Conservation (phyloP, 805 yeast genomes). For the Metschnikowia similis region DNA sequence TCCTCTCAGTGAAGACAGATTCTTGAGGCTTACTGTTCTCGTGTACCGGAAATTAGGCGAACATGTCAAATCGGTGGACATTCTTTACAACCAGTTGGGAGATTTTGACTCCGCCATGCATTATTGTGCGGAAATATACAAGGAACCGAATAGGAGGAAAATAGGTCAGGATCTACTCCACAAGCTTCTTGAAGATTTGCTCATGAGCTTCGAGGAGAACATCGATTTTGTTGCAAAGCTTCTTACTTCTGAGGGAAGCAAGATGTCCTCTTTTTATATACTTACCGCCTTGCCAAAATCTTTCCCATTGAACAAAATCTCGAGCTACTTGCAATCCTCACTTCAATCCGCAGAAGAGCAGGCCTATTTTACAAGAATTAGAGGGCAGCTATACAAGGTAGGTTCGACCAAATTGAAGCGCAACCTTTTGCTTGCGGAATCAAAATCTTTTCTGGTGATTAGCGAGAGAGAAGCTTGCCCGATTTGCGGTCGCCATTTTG, state of each 20-base stretch:
- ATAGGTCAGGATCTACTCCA: constrained; percentile 46
- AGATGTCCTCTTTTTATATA: constrained; percentile 43
- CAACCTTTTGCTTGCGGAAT: constrained; percentile 35
- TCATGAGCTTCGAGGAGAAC: constrained; percentile 36
- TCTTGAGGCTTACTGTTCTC: constrained; percentile 47
- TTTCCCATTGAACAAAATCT: constrained; percentile 43
- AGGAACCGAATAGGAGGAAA: constrained; percentile 25
- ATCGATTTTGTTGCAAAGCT: constrained; percentile 38
- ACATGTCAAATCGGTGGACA: constrained; percentile 59
- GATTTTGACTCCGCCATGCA: constrained; percentile 56
- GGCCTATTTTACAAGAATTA: constrained; percentile 38
- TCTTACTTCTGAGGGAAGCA: constrained; percentile 41
- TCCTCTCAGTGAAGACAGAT: constrained; percentile 29
- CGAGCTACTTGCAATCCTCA: constrained; percentile 41
- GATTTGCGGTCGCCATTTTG: constrained; percentile 55
- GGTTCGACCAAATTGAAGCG: constrained; percentile 47
- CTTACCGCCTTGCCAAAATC: constrained; percentile 49
- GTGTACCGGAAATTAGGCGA: constrained; percentile 57
- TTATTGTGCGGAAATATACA: constrained; percentile 53
- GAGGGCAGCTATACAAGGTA: constrained; percentile 50
- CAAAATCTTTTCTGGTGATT: constrained; percentile 35
- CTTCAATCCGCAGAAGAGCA: constrained; percentile 38
- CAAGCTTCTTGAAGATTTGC: constrained; percentile 44
- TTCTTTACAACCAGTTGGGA: constrained; percentile 53
- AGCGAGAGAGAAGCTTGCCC: constrained; percentile 45